Evolutionary conservation across 495 filamentous ascomycete genomes (phyloP).

Genomic region (Penicillium desertorum): DNA sequence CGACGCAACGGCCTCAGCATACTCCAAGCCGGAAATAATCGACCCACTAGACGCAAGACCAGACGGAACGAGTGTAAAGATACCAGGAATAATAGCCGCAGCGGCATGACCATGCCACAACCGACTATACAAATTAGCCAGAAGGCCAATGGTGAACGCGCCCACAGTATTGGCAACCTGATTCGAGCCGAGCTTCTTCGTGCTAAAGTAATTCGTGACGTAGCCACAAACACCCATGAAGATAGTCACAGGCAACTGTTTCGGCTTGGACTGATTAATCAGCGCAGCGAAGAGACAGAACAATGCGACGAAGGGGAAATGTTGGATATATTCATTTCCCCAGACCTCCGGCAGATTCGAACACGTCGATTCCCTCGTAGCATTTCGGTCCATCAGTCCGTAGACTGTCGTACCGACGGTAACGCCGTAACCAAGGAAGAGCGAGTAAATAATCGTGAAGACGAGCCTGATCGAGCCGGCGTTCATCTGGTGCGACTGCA

Average conservation of each 20-base stretch:
- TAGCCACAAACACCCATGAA: conserved; percentile 77
- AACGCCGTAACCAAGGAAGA: conserved; percentile 94
- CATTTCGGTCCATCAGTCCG: conserved; percentile 71
- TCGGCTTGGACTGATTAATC: conserved; percentile 84
- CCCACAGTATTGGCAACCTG: conserved; percentile 80
- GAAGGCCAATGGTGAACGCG: conserved; percentile 76
- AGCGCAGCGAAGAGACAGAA: conserved; percentile 77
- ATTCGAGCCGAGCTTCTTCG: conserved; percentile 64
- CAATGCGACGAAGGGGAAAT: conserved; percentile 62
- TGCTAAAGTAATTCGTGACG: conserved; percentile 73
- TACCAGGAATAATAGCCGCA: conserved; percentile 83
- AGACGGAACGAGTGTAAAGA: conserved; percentile 88
- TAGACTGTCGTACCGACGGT: conserved; percentile 91
- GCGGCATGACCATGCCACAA: conserved; percentile 78
- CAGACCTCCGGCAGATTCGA: conserved; percentile 36
- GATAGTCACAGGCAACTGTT: conserved; percentile 78
- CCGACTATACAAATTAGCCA: conserved; percentile 82
- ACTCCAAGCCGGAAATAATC: conserved; percentile 72
- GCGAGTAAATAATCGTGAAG: conserved; percentile 87
- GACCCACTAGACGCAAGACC: conserved; percentile 79
- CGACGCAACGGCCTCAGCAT: conserved; percentile 64
- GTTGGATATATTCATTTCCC: conserved; percentile 37
- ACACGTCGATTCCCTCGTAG: conserved; percentile 68
- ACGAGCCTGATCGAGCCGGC: conserved; percentile 90
- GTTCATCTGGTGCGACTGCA: conserved; percentile 79